Percentiles rank a stretch among this genome's conserved stretches.
These are phyloP conservation scores for Paramecium sonneborni DNA, from an alignment of 73 alveolate species.

Conservation along the genomic window DNA sequence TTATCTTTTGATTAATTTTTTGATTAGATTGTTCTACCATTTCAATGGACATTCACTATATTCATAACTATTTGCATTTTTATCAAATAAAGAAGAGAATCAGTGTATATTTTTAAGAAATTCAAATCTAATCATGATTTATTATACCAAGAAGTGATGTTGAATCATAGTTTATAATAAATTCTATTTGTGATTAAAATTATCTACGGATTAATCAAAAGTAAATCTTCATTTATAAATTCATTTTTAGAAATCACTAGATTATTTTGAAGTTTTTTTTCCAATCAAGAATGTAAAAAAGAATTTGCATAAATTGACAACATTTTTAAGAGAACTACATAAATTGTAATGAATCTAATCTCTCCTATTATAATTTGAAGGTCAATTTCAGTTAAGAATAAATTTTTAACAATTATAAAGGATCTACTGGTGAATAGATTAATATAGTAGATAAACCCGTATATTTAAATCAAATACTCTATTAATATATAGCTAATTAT, in stretches of 20 bases:
- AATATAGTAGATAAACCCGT: not conserved
- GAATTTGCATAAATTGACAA: not conserved
- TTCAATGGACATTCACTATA: not conserved
- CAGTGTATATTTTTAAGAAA: not conserved
- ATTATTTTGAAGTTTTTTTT: not conserved
- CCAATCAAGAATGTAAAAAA: not conserved
- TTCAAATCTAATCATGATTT: not conserved
- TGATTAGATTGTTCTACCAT: not conserved
- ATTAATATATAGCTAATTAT: not conserved
- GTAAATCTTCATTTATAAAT: not conserved
- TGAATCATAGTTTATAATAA: not conserved
- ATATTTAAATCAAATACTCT: not conserved
- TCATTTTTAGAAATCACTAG: not conserved
- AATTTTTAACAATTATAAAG: not conserved
- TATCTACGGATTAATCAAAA: not conserved
- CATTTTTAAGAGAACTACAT: not conserved
- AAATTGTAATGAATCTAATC: not conserved
- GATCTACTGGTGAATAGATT: not conserved
- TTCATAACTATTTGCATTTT: not conserved
- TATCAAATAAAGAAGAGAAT: not conserved
- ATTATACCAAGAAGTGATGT: not conserved
- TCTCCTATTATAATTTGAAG: not conserved
- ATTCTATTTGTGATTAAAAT: not conserved
- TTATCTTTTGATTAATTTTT: not conserved
- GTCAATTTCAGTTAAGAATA: not conserved